Evolutionary conservation across 2,329 filamentous ascomycete genomes (phyloP), one percentile per base, ranked within the genome.

Genomic region (Neurospora crassa): DNA sequence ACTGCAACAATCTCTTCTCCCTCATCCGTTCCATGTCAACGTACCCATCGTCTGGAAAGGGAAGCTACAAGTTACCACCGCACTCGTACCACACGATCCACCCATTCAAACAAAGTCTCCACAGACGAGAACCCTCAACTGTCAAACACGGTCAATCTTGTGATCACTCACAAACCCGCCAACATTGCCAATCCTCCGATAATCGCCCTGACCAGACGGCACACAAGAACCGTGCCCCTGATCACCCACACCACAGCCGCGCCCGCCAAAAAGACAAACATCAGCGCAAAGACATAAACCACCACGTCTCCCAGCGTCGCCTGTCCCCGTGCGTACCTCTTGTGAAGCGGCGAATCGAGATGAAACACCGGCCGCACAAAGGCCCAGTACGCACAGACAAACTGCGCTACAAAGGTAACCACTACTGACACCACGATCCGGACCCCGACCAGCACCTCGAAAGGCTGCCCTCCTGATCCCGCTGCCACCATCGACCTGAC

Each of bases 361-460:
- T 82, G 76, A 71, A 84, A 82, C 14, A 83, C 80, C 2, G 82
- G 82, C 68, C 75, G 75, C 18, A 84, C 78, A 14, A 80, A 72
- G 53, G 70, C 71, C 80, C 78, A 82, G 75, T 82, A 84, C 40
- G 68, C 73, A 34, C 59, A 34, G 47, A 72, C 67, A 34, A 73
- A 34, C 47, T 59, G 29, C 59, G 43, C 70, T 42, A 75, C 67
- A 40, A 78, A 45, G 40, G 68, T 5, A 72, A 67, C 20, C 43
- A 75, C 67, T 40, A 78, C 45, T 40, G 68, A 5, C 73, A 68
- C 37, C 12, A 43, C 70, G 34, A 29, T 67, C 59, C 69, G 67
- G 53, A 70, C 34, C 18, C 40, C 37, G 40, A 71, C 37, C 53
- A 53, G 24, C 40, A 69, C 42, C 42, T 68, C 37, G 67, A 63